A percentile compares a stretch with the other conserved stretches of the same genome.
phyloP scores from a whole-genome alignment of 1,284 basidiomycete genomes.

The Apiotrichum siamense region DNA sequence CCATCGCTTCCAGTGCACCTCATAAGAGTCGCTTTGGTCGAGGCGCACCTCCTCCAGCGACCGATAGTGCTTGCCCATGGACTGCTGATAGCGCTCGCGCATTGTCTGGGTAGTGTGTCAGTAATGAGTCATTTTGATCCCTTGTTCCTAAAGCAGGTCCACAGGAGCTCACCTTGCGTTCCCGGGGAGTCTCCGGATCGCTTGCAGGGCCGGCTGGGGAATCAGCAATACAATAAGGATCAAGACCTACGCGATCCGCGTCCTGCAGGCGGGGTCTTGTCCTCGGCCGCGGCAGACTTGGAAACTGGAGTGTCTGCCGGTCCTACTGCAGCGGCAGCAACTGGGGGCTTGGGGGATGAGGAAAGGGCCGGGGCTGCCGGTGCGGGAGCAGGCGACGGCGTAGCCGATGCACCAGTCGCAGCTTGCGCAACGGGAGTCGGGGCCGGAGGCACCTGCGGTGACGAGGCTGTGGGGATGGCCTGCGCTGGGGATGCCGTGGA shows the following conservation, averaged over 20 bases:
- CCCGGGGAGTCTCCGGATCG: constrained; percentile 38
- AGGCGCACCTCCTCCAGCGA: constrained; percentile 51
- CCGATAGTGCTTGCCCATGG: constrained; percentile 41
- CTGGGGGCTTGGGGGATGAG: neutral
- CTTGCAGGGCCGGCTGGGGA: constrained; percentile 6
- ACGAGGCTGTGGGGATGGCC: no score
- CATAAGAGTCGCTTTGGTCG: constrained; percentile 60
- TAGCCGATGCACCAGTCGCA: no score
- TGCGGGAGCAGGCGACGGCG: no score
- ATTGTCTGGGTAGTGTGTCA: constrained; percentile 38
- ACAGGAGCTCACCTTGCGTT: constrained; percentile 10
- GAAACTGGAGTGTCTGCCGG: neutral
- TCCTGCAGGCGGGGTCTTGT: constrained; percentile 3
- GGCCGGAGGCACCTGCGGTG: no score
- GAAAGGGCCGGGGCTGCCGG: neutral
- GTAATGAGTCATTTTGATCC: neutral
- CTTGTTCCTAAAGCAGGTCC: neutral
- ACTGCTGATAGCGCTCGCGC: constrained; percentile 37
- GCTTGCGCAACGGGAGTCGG: no score
- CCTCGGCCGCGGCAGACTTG: neutral
- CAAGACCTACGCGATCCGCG: neutral
- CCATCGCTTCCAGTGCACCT: constrained; percentile 94
- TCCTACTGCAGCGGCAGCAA: no score
- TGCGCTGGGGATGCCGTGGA: no score
- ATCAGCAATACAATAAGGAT: no score